Percentiles rank a stretch among this genome's conserved stretches.
Conservation (phyloP, 1,284 basidiomycete species). For the Apiotrichum gracile region DNA sequence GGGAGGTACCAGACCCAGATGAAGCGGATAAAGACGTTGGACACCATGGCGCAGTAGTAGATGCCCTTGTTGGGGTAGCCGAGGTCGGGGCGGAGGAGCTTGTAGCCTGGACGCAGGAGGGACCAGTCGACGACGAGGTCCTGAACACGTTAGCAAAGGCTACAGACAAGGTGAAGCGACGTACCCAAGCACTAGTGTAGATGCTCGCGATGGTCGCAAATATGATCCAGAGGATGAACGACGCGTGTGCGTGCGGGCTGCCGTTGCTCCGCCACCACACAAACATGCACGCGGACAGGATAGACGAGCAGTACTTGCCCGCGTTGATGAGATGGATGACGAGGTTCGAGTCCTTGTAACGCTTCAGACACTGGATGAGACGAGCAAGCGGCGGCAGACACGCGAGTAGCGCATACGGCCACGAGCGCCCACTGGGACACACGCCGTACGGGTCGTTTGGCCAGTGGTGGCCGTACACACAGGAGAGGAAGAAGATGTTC, state of each 20-base stretch:
- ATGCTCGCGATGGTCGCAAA: conserved; percentile 58
- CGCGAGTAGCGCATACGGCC: conserved; percentile 53
- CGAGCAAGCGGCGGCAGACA: conserved; percentile 55
- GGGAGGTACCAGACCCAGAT: conserved; percentile 77
- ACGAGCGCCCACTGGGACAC: conserved; percentile 61
- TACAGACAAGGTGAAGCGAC: too few species aligned
- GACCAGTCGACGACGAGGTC: conserved; percentile 57
- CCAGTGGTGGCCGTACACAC: conserved; percentile 40
- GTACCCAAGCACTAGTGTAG: conserved; percentile 75
- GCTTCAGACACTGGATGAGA: conserved; percentile 76
- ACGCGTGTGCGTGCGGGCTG: conserved; percentile 45
- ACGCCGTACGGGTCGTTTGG: conserved; percentile 42
- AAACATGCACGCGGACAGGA: conserved; percentile 61
- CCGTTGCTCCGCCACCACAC: conserved; percentile 64
- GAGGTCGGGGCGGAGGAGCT: conserved; percentile 68
- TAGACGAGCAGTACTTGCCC: conserved; percentile 65
- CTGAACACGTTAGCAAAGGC: too few species aligned
- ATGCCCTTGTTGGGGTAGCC: conserved; percentile 56
- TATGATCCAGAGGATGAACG: conserved; percentile 62
- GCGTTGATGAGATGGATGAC: conserved; percentile 81
- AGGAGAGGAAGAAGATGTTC: conserved; percentile 55
- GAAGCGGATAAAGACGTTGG: conserved; percentile 71
- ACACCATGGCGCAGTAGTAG: conserved; percentile 52
- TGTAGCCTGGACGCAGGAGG: conserved; percentile 59
- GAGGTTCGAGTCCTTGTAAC: conserved; percentile 70